Evolutionary conservation across 257 asterid genomes (phyloP), one percentile per base, ranked within the genome.

Genomic region (Solanum etuberosum): DNA sequence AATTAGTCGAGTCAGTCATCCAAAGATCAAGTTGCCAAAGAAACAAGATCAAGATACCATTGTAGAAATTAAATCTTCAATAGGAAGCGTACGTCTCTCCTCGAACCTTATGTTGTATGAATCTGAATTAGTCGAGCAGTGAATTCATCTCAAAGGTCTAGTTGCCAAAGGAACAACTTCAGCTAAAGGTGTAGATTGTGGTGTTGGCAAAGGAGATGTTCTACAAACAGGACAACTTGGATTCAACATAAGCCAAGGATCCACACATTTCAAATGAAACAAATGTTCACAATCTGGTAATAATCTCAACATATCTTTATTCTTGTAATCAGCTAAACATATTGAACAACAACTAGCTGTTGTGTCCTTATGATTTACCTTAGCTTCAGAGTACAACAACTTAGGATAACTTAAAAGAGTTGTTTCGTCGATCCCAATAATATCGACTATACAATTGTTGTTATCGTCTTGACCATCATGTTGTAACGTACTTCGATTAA

Each of bases 161-260:
- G 89, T 88, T 2, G 98, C 93, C 2, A 93, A 87, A 8, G 99
- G 98, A 51, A 89, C 95, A 88, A 93, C 98, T 94, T 96, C 98
- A 15, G 96, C 97, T 88, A 95, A 43, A 67, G 99, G 99, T 48
- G 99, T 96, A 0, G 98, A 73, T 23, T 93, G 51, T 43, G 99
- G 99, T 68, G 98, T 88, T 43, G 98, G 97, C 89, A 93, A 11
- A 6, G 99, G 98, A 35, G 99, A 95, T 0, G 97, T 96, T 72
- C 99, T 92, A 90, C 99, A 96, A 5, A 96, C 93, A 0, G 99
- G 99, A 65, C 99, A 96, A 10, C 98, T 95, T 0, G 99, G 98
- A 90, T 96, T 96, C 87, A 87, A 90, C 87, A 97, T 91, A 89
- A 96, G 91, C 98, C 99, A 96, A 14, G 96, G 97, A 82, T 96